Conservation (phyloP, 306 rosid genomes). For the Boehmeria nivea region DNA sequence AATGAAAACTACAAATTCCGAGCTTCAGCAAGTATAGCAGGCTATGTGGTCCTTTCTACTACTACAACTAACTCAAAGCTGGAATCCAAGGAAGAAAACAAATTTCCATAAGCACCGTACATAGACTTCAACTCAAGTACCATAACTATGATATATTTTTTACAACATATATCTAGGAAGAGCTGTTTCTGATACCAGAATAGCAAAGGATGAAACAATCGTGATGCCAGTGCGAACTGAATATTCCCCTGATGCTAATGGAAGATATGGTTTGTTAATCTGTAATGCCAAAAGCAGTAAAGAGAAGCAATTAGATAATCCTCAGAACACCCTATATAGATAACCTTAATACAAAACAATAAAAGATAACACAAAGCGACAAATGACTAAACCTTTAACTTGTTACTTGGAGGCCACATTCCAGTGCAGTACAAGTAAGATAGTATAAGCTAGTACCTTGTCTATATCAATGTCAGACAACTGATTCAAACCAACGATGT, state of each 20-base stretch:
- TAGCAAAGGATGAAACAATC: conserved; percentile 57
- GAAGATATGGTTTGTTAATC: conserved; percentile 98
- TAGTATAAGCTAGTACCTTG: conserved; percentile 49
- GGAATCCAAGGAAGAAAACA: neutral
- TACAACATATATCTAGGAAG: neutral
- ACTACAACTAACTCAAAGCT: too few species aligned
- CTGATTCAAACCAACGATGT: conserved; percentile 90
- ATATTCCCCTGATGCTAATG: conserved; percentile 95
- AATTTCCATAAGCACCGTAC: neutral
- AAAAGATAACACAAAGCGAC: neutral
- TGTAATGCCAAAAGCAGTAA: conserved; percentile 33
- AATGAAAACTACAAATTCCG: too few species aligned
- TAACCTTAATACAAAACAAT: neutral
- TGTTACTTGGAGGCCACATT: too few species aligned
- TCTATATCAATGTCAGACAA: conserved; percentile 87
- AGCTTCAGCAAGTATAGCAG: too few species aligned
- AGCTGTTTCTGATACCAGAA: conserved; percentile 51
- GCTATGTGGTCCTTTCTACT: too few species aligned
- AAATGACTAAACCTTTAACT: neutral
- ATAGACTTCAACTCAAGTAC: conserved; percentile 1
- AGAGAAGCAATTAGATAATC: conserved; percentile 16
- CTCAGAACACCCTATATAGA: conserved; percentile 3
- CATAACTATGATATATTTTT: neutral
- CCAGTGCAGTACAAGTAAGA: conserved; percentile 16
- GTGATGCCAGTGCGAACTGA: conserved; percentile 63